Evolutionary conservation across 768 basidiomycete genomes (phyloP).

Genomic region (Agaricus sinodeliciosus): DNA sequence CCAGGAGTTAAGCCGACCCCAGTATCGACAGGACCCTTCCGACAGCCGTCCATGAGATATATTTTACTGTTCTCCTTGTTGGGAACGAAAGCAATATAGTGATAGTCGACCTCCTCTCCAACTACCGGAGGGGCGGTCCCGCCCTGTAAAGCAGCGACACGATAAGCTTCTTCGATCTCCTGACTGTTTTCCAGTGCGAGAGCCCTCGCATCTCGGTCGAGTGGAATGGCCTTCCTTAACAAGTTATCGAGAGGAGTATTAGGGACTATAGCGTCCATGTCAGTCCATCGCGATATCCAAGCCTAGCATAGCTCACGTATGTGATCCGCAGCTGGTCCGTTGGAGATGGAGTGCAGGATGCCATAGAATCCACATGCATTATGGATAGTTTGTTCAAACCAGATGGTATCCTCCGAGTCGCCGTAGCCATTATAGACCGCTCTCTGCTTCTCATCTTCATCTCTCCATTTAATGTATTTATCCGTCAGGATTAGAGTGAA

Average conservation of each 20-base stretch:
- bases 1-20: constrained; percentile 15
- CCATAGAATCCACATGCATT: constrained; percentile 33
- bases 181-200: constrained; percentile 22
- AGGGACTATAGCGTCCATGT: constrained; percentile 12
- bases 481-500: constrained; percentile 22
- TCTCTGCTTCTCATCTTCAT: constrained; percentile 18
- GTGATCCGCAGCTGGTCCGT: constrained; percentile 17
- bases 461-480: constrained; percentile 15
- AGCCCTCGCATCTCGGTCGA: constrained; percentile 23
- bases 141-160: constrained; percentile 23
- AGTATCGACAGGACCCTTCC: constrained; percentile 25
- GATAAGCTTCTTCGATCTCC: constrained; percentile 23
- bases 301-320: constrained; percentile 16
- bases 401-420: constrained; percentile 25
- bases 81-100: constrained; percentile 28
- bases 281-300: not conserved
- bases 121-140: constrained; percentile 22
- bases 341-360: constrained; percentile 26
- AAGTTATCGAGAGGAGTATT: constrained; percentile 19
- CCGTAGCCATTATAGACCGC: constrained; percentile 23
- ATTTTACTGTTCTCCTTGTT: constrained; percentile 21
- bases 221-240: constrained; percentile 16
- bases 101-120: constrained; percentile 24
- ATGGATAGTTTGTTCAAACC: constrained; percentile 30
- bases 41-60: constrained; percentile 28